Evolutionary conservation across 352 stramenopile genomes (phyloP).

Genomic region (Phytophthora rubi): DNA sequence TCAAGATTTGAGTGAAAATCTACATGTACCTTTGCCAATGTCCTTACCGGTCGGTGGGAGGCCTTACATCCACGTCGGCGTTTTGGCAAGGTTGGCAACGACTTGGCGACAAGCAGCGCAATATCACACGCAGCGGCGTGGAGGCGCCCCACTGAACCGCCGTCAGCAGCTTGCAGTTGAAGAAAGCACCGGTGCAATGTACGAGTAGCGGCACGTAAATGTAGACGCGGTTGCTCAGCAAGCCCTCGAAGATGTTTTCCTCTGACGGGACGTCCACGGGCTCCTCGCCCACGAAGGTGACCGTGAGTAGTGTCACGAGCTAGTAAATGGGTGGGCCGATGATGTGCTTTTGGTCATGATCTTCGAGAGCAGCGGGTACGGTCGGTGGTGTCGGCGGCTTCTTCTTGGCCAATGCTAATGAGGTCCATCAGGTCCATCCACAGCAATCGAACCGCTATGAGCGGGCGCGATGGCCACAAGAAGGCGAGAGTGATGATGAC

Average conservation of each 20-base stretch:
- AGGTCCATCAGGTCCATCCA: conserved; percentile 99
- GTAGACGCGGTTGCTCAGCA: conserved; percentile 93
- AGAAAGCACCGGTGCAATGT: conserved; percentile 88
- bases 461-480: conserved; percentile 22
- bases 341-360: conserved; percentile 96
- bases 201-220: conserved; percentile 93
- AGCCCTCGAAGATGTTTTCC: conserved; percentile 94
- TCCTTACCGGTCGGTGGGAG: conserved; percentile 40
- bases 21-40: conserved; percentile 33
- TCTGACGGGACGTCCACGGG: conserved; percentile 61
- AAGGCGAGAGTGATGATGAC: conserved; percentile 41
- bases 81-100: conserved; percentile 65
- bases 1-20: no score
- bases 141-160: conserved; percentile 52
- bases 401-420: conserved; percentile 95
- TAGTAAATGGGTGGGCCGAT: conserved; percentile 93
- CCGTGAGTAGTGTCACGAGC: conserved; percentile 86
- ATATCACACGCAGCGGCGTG: conserved; percentile 54
- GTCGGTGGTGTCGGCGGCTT: conserved; percentile 91
- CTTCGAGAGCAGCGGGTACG: conserved; percentile 94
- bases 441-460: conserved; percentile 96
- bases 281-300: conserved; percentile 84
- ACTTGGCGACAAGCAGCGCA: conserved; percentile 69
- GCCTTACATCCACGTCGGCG: conserved; percentile 45
- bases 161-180: conserved; percentile 64